phyloP scores from a whole-genome alignment of 2,329 filamentous ascomycete genomes.

The Fusarium floridanum region DNA sequence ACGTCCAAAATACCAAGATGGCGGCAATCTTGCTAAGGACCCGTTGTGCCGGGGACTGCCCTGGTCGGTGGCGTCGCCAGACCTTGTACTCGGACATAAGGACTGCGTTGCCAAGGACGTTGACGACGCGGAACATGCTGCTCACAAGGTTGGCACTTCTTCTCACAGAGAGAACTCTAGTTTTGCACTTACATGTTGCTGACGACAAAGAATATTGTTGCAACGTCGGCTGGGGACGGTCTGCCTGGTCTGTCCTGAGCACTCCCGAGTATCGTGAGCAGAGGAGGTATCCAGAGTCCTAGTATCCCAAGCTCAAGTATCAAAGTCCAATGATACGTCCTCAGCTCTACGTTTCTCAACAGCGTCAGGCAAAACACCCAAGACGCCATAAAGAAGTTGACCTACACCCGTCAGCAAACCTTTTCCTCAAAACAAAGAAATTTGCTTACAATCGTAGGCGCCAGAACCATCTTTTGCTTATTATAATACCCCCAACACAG shows the following conservation, averaged over 20 bases:
- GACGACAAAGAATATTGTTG: conserved; percentile 51
- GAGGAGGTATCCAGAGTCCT: conserved; percentile 43
- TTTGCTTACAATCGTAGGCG: conserved; percentile 51
- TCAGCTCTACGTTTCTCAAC: conserved; percentile 50
- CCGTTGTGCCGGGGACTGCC: conserved; percentile 41
- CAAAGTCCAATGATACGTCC: conserved; percentile 57
- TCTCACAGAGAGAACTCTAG: no score
- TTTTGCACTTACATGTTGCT: conserved; percentile 54
- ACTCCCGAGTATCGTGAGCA: conserved; percentile 43
- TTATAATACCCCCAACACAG: conserved; percentile 56
- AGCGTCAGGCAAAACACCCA: conserved; percentile 52
- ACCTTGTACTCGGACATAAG: conserved; percentile 55
- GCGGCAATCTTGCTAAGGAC: conserved; percentile 47
- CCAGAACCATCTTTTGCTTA: conserved; percentile 48
- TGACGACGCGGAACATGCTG: conserved; percentile 55
- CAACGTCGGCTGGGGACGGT: conserved; percentile 40
- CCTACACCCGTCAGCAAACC: conserved; percentile 38
- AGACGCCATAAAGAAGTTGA: conserved; percentile 54
- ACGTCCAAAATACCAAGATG: conserved; percentile 57
- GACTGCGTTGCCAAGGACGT: conserved; percentile 54
- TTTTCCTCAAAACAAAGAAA: fast-evolving
- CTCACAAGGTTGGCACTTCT: conserved; percentile 1
- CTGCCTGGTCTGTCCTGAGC: conserved; percentile 10
- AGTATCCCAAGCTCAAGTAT: conserved; percentile 50
- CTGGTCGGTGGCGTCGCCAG: conserved; percentile 52